Percentiles rank a stretch among this genome's conserved stretches.
These are phyloP conservation scores for Fusarium robinianum DNA, from an alignment of 2,329 filamentous ascomycete species.

Conservation along the genomic window DNA sequence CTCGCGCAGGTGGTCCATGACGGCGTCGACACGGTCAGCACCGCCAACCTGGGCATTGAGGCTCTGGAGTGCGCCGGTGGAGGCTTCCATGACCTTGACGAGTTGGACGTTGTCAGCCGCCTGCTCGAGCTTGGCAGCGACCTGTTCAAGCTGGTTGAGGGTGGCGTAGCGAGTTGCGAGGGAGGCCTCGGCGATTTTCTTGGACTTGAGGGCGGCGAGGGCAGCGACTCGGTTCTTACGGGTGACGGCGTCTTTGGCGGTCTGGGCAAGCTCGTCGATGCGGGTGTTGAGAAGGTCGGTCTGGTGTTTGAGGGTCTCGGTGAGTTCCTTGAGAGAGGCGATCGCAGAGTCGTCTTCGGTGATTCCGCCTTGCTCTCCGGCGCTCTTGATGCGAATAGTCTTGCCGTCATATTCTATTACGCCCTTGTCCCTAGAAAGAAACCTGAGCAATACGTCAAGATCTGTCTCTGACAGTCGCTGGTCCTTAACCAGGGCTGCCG, in stretches of 20 bases:
- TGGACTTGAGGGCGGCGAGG: slow-evolving; percentile 77
- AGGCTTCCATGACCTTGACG: slow-evolving; percentile 80
- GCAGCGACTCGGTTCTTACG: slow-evolving; percentile 76
- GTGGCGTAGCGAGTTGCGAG: slow-evolving; percentile 73
- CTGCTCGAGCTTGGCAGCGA: slow-evolving; percentile 81
- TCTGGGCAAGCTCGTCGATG: slow-evolving; percentile 64
- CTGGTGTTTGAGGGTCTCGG: slow-evolving; percentile 74
- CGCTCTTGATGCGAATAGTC: slow-evolving; percentile 73
- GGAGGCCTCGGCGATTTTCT: slow-evolving; percentile 78
- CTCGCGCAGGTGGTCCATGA: slow-evolving; percentile 75
- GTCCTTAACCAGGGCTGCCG: slow-evolving; percentile 54
- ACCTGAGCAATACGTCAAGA: slow-evolving; percentile 70
- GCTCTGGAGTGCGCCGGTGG: slow-evolving; percentile 69
- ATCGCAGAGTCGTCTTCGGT: slow-evolving; percentile 81
- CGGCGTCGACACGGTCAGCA: slow-evolving; percentile 72
- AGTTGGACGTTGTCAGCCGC: slow-evolving; percentile 84
- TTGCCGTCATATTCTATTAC: slow-evolving; percentile 63
- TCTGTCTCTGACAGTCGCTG: slow-evolving; percentile 64
- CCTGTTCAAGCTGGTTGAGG: slow-evolving; percentile 79
- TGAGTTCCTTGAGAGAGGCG: slow-evolving; percentile 80
- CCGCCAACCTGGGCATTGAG: slow-evolving; percentile 81
- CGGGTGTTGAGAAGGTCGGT: slow-evolving; percentile 69
- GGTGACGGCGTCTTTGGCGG: slow-evolving; percentile 71
- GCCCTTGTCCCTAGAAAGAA: slow-evolving; percentile 69
- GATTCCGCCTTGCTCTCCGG: slow-evolving; percentile 58